phyloP scores from a whole-genome alignment of 345 rosid species.

The Excoecaria agallocha region DNA sequence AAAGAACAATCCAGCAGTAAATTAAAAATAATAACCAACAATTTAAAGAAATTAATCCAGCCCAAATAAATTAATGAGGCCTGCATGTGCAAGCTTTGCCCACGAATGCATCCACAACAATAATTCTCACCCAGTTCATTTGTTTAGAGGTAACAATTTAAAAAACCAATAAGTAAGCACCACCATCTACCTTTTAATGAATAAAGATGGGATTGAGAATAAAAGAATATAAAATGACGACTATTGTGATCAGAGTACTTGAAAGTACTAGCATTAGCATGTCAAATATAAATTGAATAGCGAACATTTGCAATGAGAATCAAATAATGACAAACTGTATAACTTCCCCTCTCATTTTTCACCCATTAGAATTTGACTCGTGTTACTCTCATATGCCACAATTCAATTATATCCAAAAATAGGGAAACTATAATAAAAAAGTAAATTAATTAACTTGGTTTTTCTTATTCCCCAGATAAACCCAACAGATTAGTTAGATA shows the following conservation, averaged over 20 bases:
- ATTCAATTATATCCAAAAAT: not conserved
- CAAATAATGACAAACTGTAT: not conserved
- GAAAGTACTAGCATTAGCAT: not conserved
- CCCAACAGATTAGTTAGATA: not conserved
- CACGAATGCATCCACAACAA: no score
- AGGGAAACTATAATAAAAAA: not conserved
- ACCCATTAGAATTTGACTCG: not conserved
- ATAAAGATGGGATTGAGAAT: not conserved
- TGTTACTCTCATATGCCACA: not conserved
- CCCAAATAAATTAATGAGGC: no score
- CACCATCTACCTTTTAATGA: not conserved
- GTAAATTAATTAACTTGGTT: not conserved
- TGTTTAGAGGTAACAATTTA: no score
- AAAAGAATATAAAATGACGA: not conserved
- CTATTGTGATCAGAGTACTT: not conserved
- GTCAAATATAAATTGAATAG: not conserved
- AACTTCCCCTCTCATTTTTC: not conserved
- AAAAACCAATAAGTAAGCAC: no score
- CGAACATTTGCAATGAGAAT: not conserved
- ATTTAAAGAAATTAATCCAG: no score
- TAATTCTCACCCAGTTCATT: no score
- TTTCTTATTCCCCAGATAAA: not conserved
- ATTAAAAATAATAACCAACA: no score
- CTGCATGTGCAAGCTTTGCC: no score
- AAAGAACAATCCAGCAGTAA: no score